Conservation (phyloP, 257 asterid genomes). For the Fraxinus pennsylvanica region DNA sequence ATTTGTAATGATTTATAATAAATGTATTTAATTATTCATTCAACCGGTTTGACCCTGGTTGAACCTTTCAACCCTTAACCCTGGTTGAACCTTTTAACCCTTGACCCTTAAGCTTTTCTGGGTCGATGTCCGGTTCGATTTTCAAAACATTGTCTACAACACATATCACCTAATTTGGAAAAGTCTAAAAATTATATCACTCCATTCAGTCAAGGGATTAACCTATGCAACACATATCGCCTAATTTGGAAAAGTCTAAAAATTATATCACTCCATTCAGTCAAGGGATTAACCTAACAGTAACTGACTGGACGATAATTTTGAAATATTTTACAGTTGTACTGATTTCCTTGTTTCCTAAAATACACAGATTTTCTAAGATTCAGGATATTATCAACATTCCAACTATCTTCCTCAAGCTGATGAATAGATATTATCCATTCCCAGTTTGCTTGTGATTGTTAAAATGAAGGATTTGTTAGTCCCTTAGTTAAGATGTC, state of each 20-base stretch:
- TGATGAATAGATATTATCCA: slow-evolving; percentile 11
- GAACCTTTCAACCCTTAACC: too few relatives aligned
- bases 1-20: too few relatives aligned
- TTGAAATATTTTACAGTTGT: neutral
- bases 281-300: neutral
- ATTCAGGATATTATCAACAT: neutral
- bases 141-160: too few relatives aligned
- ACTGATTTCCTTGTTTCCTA: neutral
- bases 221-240: neutral
- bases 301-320: neutral
- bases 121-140: too few relatives aligned
- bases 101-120: too few relatives aligned
- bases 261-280: neutral
- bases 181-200: neutral
- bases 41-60: too few relatives aligned
- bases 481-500: neutral
- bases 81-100: too few relatives aligned
- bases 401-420: neutral
- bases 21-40: too few relatives aligned
- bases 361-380: neutral
- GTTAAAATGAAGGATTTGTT: neutral
- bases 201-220: neutral
- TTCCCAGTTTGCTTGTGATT: neutral
- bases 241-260: too few relatives aligned
- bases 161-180: too few relatives aligned